Evolutionary conservation across 768 basidiomycete species (phyloP), one percentile per base, ranked within the genome.

Genomic region (Calocera cornea): DNA sequence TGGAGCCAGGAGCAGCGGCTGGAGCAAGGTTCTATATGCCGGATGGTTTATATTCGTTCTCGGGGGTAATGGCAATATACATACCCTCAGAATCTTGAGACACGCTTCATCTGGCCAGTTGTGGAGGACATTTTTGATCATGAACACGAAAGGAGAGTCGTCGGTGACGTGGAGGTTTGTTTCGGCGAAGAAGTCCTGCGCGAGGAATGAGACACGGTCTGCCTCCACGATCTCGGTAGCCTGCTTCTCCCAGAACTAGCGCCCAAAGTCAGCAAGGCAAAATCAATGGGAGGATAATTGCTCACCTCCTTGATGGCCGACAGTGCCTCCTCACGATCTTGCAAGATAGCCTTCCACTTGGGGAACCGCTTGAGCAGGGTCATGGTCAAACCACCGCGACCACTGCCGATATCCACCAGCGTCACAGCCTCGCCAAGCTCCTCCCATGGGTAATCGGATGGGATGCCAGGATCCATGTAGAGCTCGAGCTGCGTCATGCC

Each of bases 401-500:
- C 54, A 31, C 54, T 60, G 31, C 54, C 54, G 10, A 60, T 33
- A 31, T 60, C 54, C 27, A 60, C 54, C 54, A 60, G 27, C 27
- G 54, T 60, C 27, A 60, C 54, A 16, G 24, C 14, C 5, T 60
- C 54, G 11, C 54, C 54, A 2, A 60, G 31, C 54, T 60, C 54
- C 31, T 60, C 54, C 54, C 54, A 60, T 16, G 24, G 54, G 19
- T 60, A 60, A 27, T 60, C 54, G 31, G 16, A 60, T 16, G 54
- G 19, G 5, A 60, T 60, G 54, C 54, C 54, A 16, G 54, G 54
- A 60, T 60, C 54, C 54, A 60, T 60, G 22, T 60, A 60, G 10
- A 29, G 54, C 54, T 60, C 54, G 31, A 60, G 54, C 31, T 60
- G 54, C 14, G 54, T 60, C 54, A 60, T 60, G 2, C 54, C 54